Evolutionary conservation across 2,329 filamentous ascomycete genomes (phyloP), one percentile per base, ranked within the genome.

Genomic region (Neonectria neomacrospora): DNA sequence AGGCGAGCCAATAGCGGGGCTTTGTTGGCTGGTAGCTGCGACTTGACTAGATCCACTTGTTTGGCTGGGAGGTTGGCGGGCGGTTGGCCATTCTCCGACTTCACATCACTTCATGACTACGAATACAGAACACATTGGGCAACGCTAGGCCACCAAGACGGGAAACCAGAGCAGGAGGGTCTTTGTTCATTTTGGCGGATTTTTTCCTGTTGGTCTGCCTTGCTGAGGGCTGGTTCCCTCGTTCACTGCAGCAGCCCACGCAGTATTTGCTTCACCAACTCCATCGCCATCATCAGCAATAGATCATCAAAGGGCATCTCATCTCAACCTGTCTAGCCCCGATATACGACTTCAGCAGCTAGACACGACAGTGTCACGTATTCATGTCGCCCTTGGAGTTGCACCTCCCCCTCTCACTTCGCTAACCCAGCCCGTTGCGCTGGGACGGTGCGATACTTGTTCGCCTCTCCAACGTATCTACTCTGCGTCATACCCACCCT

Each of bases 171-270:
- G 18, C 37, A 20, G 10, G 37, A 20, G n/a, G 4, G 8, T 12
- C n/a, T 37, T 37, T 37, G 34, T 34, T 14, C 12, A 12, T 14
- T 32, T 18, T 41, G 9, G 23, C 18, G n/a, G 42, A 30, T 48
- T 22, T 9, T 16, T n/a, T 22, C 23, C n/a, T 30, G 6, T 16
- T 52, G n/a, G 14, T 14, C 16, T 47, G 6, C 39, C 28, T 58
- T 37, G 48, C 26, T 42, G 48, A 44, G 50, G 54, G 54, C 60
- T 54, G 50, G 60, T 53, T 37, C 50, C 54, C 42, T 63, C 42
- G 28, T 32, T 34, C 20, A 39, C 14, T 41, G 28, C 37, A 22
- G 34, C 28, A 11, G 18, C 18, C 30, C 2, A 12, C 18, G n/a
- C 34, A 14, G 20, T 14, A 22, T 10, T 5, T 47, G 14, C 16